Percentiles rank a stretch among this genome's conserved stretches.
Evolutionary conservation across 1,284 basidiomycete species (phyloP).

Genomic region (Rhodotorula sp.): DNA sequence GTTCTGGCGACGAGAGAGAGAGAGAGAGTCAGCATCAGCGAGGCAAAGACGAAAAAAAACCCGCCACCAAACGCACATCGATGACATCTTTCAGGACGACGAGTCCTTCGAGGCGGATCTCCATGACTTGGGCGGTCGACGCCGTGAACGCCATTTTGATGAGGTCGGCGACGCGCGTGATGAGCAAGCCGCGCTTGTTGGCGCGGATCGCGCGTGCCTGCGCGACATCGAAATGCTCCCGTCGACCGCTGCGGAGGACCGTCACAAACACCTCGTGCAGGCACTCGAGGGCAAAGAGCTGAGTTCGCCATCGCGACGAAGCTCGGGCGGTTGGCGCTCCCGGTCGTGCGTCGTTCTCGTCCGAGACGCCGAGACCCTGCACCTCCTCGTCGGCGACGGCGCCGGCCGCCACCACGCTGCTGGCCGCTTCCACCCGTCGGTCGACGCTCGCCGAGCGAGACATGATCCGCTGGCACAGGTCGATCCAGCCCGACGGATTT

Average conservation of each 20-base stretch:
- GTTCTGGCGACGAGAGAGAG: constrained; percentile 55
- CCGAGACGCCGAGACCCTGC: constrained; percentile 41
- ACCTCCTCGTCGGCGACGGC: constrained; percentile 43
- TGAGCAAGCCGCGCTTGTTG: constrained; percentile 58
- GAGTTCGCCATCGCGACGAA: constrained; percentile 92
- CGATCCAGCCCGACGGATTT: constrained; percentile 96
- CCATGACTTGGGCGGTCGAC: constrained; percentile 89
- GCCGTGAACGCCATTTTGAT: constrained; percentile 98
- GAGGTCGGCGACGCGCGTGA: constrained; percentile 81
- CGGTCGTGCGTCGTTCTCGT: constrained; percentile 23
- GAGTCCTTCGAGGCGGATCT: constrained; percentile 90
- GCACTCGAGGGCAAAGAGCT: constrained; percentile 90
- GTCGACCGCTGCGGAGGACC: constrained; percentile 67
- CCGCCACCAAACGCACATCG: constrained; percentile 59
- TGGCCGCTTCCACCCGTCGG: neutral
- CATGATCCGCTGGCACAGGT: constrained; percentile 96
- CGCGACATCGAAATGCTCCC: constrained; percentile 77
- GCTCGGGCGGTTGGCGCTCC: constrained; percentile 21
- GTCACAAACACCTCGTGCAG: constrained; percentile 83
- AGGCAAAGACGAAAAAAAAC: neutral
- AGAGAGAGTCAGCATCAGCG: neutral
- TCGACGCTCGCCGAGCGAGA: constrained; percentile 53
- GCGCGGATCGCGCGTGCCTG: constrained; percentile 52
- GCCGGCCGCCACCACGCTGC: neutral
- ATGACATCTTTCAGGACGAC: constrained; percentile 88